Base-by-base conservation (phyloP, 352 stramenopile genomes). In the Globisporangium alternatum region DNA sequence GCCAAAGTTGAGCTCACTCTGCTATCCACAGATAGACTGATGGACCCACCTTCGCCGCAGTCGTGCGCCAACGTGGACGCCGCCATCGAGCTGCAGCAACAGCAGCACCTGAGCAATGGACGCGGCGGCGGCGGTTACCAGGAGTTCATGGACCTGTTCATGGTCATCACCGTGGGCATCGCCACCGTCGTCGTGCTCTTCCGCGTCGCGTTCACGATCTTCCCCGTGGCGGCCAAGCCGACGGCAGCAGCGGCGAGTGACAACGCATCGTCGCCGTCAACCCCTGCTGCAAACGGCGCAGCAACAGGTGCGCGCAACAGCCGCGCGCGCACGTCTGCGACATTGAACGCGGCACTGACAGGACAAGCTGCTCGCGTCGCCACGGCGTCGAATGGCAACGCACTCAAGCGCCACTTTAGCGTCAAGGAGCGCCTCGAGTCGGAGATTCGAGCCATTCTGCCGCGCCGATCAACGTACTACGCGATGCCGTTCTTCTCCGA, bases 401-500 rank as follows among this genome's bases (percentile, higher is more conserved):
- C 60, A 15, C 45, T 74, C 0, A 83, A 77, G 62, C 71, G 71
- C 51, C 54, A 68, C 17, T 52, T 52, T 52, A 83, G 78, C 56
- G 77, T 89, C 19, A 86, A 85, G 47, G 75, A 91, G 53, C 82
- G 82, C 4, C 64, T 91, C 30, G 82, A 91, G 53, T 63, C 68
- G 41, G 81, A 90, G 66, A 89, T 83, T 51, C 78, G 78, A 53
- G 56, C 74, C 45, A 64, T 83, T 13, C 64, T 91, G 51, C 86
- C 86, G 28, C 71, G 72, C 0, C 77, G 76, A 13, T 91, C 81
- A 35, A 80, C 83, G 67, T 93, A 93, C 74, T 93, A 90, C 66
- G 66, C 79, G 60, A 75, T 86, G 73, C 83, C 83, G 22, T 93
- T 93, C 73, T 90, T 93, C 52, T 78, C 83, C 7, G 83, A 93